Percentiles rank a stretch among this genome's conserved stretches.
Conservation (phyloP, 768 basidiomycete genomes). For the Collybiopsis confluens region DNA sequence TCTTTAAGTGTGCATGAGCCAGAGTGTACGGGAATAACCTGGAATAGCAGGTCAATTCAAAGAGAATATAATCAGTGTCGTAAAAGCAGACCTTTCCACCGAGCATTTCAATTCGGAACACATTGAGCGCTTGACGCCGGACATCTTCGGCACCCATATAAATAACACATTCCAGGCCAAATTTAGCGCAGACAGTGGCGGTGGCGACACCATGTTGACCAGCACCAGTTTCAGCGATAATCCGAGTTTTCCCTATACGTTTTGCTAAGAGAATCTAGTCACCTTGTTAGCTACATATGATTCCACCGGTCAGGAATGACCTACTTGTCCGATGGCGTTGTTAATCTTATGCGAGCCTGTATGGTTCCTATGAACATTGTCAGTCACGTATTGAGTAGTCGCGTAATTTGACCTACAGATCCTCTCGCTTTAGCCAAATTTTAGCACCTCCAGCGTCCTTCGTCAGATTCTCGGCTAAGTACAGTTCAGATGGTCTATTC, state of each 20-base stretch:
- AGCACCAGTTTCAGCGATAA: slow-evolving; percentile 98
- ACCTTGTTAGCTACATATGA: slow-evolving; percentile 5
- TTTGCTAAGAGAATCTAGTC: slow-evolving; percentile 89
- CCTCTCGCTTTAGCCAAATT: slow-evolving; percentile 98
- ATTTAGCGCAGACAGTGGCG: slow-evolving; percentile 96
- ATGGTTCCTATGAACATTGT: slow-evolving; percentile 64
- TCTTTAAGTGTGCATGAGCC: slow-evolving; percentile 96
- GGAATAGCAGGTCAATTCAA: background rate
- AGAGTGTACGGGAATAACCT: slow-evolving; percentile 92
- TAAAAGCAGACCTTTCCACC: slow-evolving; percentile 67
- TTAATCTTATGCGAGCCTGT: slow-evolving; percentile 99
- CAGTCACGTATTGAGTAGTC: slow-evolving; percentile 1
- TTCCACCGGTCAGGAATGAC: too few relatives aligned
- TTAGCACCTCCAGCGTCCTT: slow-evolving; percentile 88
- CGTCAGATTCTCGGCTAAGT: slow-evolving; percentile 88
- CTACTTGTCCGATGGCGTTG: slow-evolving; percentile 92
- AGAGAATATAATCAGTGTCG: background rate
- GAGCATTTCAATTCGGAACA: slow-evolving; percentile 97
- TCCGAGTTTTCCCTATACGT: slow-evolving; percentile 90
- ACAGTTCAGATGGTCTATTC: slow-evolving; percentile 89
- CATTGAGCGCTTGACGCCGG: slow-evolving; percentile 91
- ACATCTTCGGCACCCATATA: slow-evolving; percentile 99
- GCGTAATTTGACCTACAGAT: slow-evolving; percentile 50
- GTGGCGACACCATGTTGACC: slow-evolving; percentile 99
- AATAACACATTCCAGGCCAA: slow-evolving; percentile 90